These are phyloP conservation scores for Ophiocordyceps robertsii DNA, from an alignment of 2,329 filamentous ascomycete species.

Conservation along the genomic window DNA sequence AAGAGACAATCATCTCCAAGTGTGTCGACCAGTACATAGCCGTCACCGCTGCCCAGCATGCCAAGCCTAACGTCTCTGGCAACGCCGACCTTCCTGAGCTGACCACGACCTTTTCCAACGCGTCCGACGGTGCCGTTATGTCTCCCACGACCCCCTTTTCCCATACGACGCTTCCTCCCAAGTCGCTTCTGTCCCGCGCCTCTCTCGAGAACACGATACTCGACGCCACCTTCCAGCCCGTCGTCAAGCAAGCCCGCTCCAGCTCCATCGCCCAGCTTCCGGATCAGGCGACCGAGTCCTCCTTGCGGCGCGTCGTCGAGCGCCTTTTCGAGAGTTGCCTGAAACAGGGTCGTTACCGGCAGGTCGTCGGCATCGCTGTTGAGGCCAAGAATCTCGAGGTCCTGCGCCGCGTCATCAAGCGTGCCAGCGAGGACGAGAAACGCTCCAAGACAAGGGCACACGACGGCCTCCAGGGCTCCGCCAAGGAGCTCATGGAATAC, in stretches of 20 bases:
- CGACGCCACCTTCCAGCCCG: constrained; percentile 42
- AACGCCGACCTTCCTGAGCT: constrained; percentile 49
- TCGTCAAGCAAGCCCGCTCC: constrained; percentile 38
- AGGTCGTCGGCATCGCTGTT: constrained; percentile 92
- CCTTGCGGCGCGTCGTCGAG: constrained; percentile 73
- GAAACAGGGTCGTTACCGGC: constrained; percentile 72
- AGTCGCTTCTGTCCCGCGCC: constrained; percentile 83
- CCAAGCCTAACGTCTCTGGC: constrained; percentile 27
- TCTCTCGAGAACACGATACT: constrained; percentile 50
- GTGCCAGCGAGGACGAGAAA: constrained; percentile 78
- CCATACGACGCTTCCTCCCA: constrained; percentile 82
- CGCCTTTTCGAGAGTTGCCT: constrained; percentile 87
- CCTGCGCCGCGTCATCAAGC: constrained; percentile 72
- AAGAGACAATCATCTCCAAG: constrained; percentile 97
- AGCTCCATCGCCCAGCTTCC: constrained; percentile 51
- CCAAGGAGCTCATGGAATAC: constrained; percentile 95
- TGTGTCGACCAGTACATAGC: constrained; percentile 97
- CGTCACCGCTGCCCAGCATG: constrained; percentile 42
- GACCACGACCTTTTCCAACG: constrained; percentile 64
- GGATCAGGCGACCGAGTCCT: constrained; percentile 60
- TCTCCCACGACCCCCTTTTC: constrained; percentile 94
- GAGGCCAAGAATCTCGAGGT: constrained; percentile 89
- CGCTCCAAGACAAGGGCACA: constrained; percentile 42
- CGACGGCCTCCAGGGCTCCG: constrained; percentile 40
- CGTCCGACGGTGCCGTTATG: constrained; percentile 55